Conservation (phyloP, 345 rosid species). For the Euphorbia tirucalli region DNA sequence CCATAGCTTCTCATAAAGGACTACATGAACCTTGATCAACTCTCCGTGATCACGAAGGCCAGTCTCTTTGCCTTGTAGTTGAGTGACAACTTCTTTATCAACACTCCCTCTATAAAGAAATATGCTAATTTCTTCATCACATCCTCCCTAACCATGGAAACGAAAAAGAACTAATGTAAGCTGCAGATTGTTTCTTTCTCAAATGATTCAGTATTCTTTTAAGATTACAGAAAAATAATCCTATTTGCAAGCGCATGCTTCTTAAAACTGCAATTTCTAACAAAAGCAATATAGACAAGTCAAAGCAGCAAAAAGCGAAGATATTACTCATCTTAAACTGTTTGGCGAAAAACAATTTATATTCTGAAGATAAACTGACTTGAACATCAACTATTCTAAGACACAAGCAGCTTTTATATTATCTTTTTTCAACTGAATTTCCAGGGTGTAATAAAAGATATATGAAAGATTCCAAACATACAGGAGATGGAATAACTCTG, state of each 20-base stretch:
- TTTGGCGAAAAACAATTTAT: background rate
- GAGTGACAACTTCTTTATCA: constrained; percentile 49
- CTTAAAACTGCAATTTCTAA: background rate
- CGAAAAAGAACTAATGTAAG: constrained; percentile 3
- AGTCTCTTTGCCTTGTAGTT: constrained; percentile 78
- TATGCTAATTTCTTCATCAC: constrained; percentile 84
- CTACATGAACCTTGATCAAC: constrained; percentile 65
- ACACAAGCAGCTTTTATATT: background rate
- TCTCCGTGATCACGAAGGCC: constrained; percentile 75
- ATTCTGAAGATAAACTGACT: background rate
- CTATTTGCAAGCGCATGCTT: background rate
- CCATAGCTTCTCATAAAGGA: constrained; percentile 74
- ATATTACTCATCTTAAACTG: background rate
- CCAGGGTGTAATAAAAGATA: background rate
- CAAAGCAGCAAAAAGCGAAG: background rate
- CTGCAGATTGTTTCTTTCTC: background rate
- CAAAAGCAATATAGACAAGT: background rate
- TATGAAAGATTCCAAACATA: constrained; percentile 23
- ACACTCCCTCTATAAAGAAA: constrained; percentile 64
- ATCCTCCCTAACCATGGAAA: constrained; percentile 65
- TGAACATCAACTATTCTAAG: background rate
- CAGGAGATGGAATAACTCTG: constrained; percentile 76
- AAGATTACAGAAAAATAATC: background rate
- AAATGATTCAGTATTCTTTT: background rate
- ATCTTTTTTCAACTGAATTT: background rate